Conservation (phyloP, 192 early-diverging fungal genomes). For the Phycomyces blakesleeanus region DNA sequence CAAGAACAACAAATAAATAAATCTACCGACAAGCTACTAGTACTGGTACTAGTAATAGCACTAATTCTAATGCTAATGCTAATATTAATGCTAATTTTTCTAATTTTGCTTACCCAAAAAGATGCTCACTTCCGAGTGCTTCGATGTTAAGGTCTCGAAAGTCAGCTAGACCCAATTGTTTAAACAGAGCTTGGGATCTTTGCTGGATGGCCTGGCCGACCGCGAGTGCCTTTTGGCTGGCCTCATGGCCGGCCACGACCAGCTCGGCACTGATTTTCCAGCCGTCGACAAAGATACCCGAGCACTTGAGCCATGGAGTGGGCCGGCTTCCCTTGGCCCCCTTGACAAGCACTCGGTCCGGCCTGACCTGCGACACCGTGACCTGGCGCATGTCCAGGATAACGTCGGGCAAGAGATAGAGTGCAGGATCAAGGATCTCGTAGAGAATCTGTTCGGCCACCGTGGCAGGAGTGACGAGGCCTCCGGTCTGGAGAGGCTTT, state of each 20-base stretch:
- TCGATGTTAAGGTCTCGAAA: conserved; percentile 55
- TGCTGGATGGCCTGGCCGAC: conserved; percentile 55
- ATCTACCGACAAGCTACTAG: too few species aligned
- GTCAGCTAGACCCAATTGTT: conserved; percentile 43
- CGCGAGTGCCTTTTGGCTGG: conserved; percentile 43
- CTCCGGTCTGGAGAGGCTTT: conserved; percentile 60
- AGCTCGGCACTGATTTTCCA: conserved; percentile 57
- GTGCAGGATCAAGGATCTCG: conserved; percentile 62
- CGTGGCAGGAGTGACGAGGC: conserved; percentile 52
- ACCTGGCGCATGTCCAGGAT: conserved; percentile 59
- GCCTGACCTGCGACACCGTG: conserved; percentile 47
- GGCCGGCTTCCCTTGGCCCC: conserved; percentile 59
- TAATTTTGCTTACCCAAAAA: conserved; percentile 56
- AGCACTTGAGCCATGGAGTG: conserved; percentile 56
- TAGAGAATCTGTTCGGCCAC: conserved; percentile 65
- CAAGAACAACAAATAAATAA: too few species aligned
- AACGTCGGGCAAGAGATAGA: conserved; percentile 63
- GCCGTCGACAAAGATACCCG: conserved; percentile 58
- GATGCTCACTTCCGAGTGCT: conserved; percentile 53
- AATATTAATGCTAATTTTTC: too few species aligned
- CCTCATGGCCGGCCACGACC: conserved; percentile 58
- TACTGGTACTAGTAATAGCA: too few species aligned
- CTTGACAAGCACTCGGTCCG: conserved; percentile 53
- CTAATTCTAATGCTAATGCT: too few species aligned
- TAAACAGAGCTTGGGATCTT: conserved; percentile 40